These are phyloP conservation scores for Yamadazyma jaroonii DNA, from an alignment of 1,139 yeast genomes.

Conservation along the genomic window DNA sequence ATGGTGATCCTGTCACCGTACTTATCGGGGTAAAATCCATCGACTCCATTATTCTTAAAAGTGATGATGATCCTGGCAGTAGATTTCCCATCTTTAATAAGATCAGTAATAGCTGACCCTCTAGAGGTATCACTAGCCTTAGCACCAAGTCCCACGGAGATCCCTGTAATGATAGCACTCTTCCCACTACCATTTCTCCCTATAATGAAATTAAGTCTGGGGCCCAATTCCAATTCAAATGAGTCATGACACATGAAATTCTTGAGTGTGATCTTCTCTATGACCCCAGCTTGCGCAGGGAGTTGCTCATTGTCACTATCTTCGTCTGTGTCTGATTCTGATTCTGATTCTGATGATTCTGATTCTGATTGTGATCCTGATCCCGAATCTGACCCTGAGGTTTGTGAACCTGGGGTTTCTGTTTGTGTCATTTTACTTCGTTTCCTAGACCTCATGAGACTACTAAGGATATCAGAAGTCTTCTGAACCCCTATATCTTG, in stretches of 20 bases:
- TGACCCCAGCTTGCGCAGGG: slow-evolving; percentile 44
- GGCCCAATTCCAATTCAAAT: slow-evolving; percentile 74
- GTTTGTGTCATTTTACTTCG: slow-evolving; percentile 3
- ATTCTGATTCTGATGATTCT: not conserved
- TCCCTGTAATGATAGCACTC: slow-evolving; percentile 87
- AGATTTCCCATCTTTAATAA: slow-evolving; percentile 76
- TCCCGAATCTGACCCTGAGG: not conserved
- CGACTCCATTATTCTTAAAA: slow-evolving; percentile 61
- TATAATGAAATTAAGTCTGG: slow-evolving; percentile 82
- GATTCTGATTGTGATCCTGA: slow-evolving; percentile 1
- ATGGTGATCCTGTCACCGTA: slow-evolving; percentile 70
- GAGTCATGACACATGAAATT: slow-evolving; percentile 86
- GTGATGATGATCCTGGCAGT: slow-evolving; percentile 61
- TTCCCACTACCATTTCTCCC: slow-evolving; percentile 97
- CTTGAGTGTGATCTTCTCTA: slow-evolving; percentile 53
- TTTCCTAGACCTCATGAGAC: slow-evolving; percentile 1
- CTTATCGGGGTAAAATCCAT: slow-evolving; percentile 59
- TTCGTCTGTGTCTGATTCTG: not conserved
- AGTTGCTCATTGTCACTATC: slow-evolving; percentile 1
- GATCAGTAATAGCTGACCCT: slow-evolving; percentile 65
- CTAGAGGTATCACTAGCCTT: slow-evolving; percentile 89
- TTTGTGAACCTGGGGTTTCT: not conserved
- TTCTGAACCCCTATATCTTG: slow-evolving; percentile 1
- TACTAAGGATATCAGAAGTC: slow-evolving; percentile 2
- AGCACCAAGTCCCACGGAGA: slow-evolving; percentile 91